Base-by-base conservation (phyloP, 1,284 basidiomycete genomes). In the Blastosporella zonata region DNA sequence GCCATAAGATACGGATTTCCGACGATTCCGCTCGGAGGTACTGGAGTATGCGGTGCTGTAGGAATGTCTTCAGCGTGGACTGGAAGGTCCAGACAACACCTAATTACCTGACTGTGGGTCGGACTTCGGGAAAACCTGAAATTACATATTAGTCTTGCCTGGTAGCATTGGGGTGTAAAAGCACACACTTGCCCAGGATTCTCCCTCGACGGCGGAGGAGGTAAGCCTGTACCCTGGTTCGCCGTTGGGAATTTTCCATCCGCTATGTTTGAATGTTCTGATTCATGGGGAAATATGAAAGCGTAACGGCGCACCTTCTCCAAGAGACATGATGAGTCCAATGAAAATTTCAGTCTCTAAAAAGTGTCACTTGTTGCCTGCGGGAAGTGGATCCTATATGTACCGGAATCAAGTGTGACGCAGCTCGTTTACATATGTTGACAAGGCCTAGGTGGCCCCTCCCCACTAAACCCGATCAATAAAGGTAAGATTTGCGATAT, bases 1-100 rank as follows among this genome's bases (percentile, higher is more conserved):
- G 61, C 60, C 63, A 73, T 68, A 13, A 73, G 60, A 50, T 65
- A 73, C 1, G 71, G 70, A 43, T 74, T 72, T 15, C 69, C 69
- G 9, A 70, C 58, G 9, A 59, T 56, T 10, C 54, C 55, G 48
- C 47, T 50, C 36, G 54, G 51, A 43, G 53, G 39, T 13, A 2
- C 37, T 42, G 43, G 53, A 38, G 52, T 52, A 17, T 46, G 51
- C 46, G 47, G 52, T 31, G 46, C 54, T 53, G 49, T 20, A 25
- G 12, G 22, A 20, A 34, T 20, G 27, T 22, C 25, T 13, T 45
- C 10, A 18, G 23, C 15, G 13, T 31, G 10, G 27, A 15, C 34
- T 37, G 31, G 12, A 9, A 44, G 25, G 15, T 44, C 18, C 28
- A 21, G 9, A 39, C 13, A 12, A 22, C 2, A 15, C 20, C 1